Percentiles rank a stretch among this genome's conserved stretches.
Evolutionary conservation across 176 grass and related monocot genomes (phyloP).

Genomic region (Avena sativa): DNA sequence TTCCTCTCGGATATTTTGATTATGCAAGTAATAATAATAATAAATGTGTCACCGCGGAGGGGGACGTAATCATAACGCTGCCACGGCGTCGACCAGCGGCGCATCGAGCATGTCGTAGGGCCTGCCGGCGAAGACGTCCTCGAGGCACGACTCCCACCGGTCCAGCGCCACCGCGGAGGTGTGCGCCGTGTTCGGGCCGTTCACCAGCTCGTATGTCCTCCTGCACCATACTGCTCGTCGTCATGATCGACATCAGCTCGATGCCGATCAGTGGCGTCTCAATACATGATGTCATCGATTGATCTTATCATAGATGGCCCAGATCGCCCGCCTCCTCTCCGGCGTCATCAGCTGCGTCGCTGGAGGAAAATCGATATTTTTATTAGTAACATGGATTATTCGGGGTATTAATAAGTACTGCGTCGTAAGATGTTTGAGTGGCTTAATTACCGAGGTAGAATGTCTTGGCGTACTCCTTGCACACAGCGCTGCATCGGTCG

Average conservation of each 20-base stretch:
- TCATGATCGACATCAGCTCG: not conserved
- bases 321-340: no score
- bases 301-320: no score
- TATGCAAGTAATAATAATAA: no score
- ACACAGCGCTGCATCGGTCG: slow-evolving; percentile 76
- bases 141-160: slow-evolving; percentile 83
- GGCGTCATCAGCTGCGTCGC: slow-evolving; percentile 78
- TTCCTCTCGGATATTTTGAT: no score
- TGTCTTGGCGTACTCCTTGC: slow-evolving; percentile 92
- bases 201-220: slow-evolving; percentile 89
- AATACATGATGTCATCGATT: no score
- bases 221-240: slow-evolving; percentile 82
- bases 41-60: no score
- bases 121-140: slow-evolving; percentile 73
- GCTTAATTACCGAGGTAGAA: slow-evolving; percentile 43
- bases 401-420: not conserved
- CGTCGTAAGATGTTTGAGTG: not conserved
- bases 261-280: no score
- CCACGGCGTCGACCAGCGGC: slow-evolving; percentile 74
- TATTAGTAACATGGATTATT: not conserved
- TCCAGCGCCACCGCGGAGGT: slow-evolving; percentile 83
- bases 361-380: slow-evolving; percentile 22
- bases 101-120: slow-evolving; percentile 99
- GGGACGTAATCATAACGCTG: slow-evolving; percentile 20
- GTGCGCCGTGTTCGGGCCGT: slow-evolving; percentile 84